Evolutionary conservation across 768 basidiomycete species (phyloP).

Genomic region (Multifurca ochricompacta): DNA sequence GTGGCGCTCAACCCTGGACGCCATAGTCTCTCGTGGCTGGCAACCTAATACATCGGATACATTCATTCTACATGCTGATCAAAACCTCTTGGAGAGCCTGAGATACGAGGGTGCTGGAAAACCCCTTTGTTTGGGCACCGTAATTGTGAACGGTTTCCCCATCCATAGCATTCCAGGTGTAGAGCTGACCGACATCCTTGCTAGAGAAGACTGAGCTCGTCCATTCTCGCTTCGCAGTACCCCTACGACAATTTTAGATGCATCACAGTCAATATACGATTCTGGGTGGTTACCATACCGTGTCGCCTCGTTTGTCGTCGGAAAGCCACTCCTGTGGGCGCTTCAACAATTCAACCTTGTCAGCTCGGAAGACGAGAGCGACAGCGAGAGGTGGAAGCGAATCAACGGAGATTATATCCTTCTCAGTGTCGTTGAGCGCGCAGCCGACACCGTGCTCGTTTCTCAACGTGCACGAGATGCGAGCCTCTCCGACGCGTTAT

Average conservation of each 20-base stretch:
- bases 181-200: constrained; percentile 27
- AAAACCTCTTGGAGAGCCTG: constrained; percentile 47
- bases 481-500: constrained; percentile 53
- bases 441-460: constrained; percentile 49
- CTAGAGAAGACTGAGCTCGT: constrained; percentile 67
- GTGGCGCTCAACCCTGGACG: constrained; percentile 72
- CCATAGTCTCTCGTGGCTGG: constrained; percentile 49
- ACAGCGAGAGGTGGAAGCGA: constrained; percentile 42
- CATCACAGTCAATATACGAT: constrained; percentile 57
- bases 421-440: constrained; percentile 52
- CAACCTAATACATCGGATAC: constrained; percentile 39
- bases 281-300: constrained; percentile 61
- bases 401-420: constrained; percentile 69
- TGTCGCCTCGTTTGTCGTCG: constrained; percentile 62
- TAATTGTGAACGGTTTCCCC: constrained; percentile 51
- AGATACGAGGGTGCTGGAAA: constrained; percentile 65
- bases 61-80: constrained; percentile 52
- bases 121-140: constrained; percentile 61
- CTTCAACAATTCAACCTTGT: constrained; percentile 71
- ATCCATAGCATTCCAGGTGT: neutral
- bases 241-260: constrained; percentile 47
- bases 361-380: constrained; percentile 47
- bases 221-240: constrained; percentile 36
- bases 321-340: constrained; percentile 81
- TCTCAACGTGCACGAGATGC: constrained; percentile 36